Evolutionary conservation across 768 basidiomycete species (phyloP), one percentile per base, ranked within the genome.

Genomic region (Dioszegia crocea): DNA sequence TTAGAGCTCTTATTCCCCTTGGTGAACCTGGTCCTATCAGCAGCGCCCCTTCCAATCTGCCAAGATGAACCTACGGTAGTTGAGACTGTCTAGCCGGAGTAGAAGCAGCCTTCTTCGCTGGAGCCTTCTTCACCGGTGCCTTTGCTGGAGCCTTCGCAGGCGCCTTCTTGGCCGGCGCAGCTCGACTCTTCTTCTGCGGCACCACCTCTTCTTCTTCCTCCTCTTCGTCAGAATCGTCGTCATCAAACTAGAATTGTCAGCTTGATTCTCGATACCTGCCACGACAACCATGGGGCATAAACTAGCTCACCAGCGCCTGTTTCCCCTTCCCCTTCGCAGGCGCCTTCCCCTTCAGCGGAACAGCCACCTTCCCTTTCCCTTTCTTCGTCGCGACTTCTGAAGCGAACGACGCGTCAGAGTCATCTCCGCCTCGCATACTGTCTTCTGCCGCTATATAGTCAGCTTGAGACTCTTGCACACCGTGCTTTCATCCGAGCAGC

Each of bases 351-450:
- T 40, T 77, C 27, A 73, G 44, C 0, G 78, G 65, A 3, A 73
- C n/a, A n/a, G n/a, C n/a, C n/a, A n/a, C 64, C 29, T 67, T 52
- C 19, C 54, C 54, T 33, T 56, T 56, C 26, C 47, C 47, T 29
- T 55, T 43, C 26, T 29, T 30, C 26, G 39, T 23, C 24, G 57
- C 38, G 2, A 49, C 86, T 17, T 80, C 77, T 79, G 84, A 77
- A 80, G 84, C 52, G 76, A 74, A 36, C 23, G 61, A 40, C 19
- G 44, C 44, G 29, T 44, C 87, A 88, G 88, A 2, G 87, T 89
- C 14, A 33, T 33, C 38, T 4, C 56, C n/a, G 45, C 45, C 52
- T 26, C 41, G 52, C 52, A 56, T 54, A n/a, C 54, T 57, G 61
- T 62, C 57, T 26, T 55, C 59, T 24, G 48, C 59, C 24, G 51